Conservation (phyloP, 2,329 filamentous ascomycete genomes). For the Zalaria obscura region DNA sequence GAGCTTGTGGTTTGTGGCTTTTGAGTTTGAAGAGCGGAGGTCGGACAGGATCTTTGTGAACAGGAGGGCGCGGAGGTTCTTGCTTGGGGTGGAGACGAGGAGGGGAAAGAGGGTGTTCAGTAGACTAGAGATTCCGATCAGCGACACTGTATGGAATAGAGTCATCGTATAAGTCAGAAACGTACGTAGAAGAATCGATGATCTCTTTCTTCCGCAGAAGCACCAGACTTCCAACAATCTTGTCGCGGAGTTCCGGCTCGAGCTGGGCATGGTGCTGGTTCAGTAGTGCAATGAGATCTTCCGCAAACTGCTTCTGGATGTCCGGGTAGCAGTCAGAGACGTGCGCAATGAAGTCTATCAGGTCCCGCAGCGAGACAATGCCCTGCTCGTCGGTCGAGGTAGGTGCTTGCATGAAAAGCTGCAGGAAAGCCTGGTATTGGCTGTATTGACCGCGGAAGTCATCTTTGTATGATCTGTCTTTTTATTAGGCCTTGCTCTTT, state of each 20-base stretch:
- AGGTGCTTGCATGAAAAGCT: conserved; percentile 81
- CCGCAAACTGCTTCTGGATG: conserved; percentile 61
- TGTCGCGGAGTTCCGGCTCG: conserved; percentile 76
- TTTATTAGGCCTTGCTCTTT: neutral
- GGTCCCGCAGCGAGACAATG: conserved; percentile 71
- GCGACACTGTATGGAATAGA: conserved; percentile 2
- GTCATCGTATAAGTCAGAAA: conserved; percentile 5
- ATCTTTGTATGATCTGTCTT: conserved; percentile 63
- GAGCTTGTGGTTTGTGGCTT: conserved; percentile 77
- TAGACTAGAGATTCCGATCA: conserved; percentile 28
- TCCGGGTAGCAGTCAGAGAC: conserved; percentile 86
- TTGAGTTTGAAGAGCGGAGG: conserved; percentile 73
- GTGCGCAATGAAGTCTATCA: conserved; percentile 88
- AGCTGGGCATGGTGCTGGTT: conserved; percentile 69
- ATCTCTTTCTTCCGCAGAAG: conserved; percentile 83
- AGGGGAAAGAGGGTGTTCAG: conserved; percentile 91
- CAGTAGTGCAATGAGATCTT: conserved; percentile 69
- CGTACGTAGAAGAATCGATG: conserved; percentile 60
- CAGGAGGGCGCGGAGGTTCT: conserved; percentile 71
- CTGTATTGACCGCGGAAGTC: conserved; percentile 80
- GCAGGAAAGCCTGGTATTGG: conserved; percentile 81
- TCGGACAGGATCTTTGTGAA: conserved; percentile 86
- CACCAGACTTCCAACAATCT: conserved; percentile 82
- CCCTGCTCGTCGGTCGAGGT: conserved; percentile 63
- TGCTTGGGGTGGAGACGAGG: conserved; percentile 81